Evolutionary conservation across 2,329 filamentous ascomycete species (phyloP), one percentile per base, ranked within the genome.

Genomic region (Ciborinia camelliae): DNA sequence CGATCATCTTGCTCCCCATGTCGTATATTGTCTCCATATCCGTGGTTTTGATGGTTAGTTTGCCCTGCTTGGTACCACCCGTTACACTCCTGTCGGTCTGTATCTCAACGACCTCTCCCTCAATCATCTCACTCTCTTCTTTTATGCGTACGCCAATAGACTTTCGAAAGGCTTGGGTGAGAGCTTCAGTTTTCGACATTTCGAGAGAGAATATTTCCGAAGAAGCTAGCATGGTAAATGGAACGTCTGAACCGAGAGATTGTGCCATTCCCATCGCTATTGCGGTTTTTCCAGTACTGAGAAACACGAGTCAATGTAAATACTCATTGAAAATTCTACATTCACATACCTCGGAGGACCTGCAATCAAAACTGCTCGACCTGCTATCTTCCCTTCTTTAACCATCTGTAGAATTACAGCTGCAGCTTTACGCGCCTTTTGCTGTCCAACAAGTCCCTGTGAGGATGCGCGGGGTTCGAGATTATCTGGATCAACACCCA

Each of bases 21-120:
- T 99, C 95, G 80, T 98, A 99, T 70, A 99, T 91, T 15, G 95
- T 97, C 79, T 99, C 95, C 95, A 99, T 99, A 77, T 99, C 95
- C 65, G 94, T 98, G 14, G 95, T 99, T 81, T 99, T 99, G 81
- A 99, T 97, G 26, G 95, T 99, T 69, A 99, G 88, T 80, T 99
- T 99, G 74, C 95, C 95, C 82, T 97, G 94, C 83, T 98, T 99
- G 74, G 95, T 96, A 71, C 90, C 91, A 57, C 95, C 95, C 18
- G 95, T 98, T 63, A 99, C 92, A 73, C 93, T 97, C 71, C 95
- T 87, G 78, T 99, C 95, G 69, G 97, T 97, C 79, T 98, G 94
- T 67, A 99, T 98, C 79, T 99, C 94, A 30, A 99, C 94, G 0
- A 99, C 95, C 78, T 99, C 95, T 73, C 95, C 95, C 81, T 99